Base-by-base conservation (phyloP, 1,284 basidiomycete species). In the Ceratobasidium sp. region DNA sequence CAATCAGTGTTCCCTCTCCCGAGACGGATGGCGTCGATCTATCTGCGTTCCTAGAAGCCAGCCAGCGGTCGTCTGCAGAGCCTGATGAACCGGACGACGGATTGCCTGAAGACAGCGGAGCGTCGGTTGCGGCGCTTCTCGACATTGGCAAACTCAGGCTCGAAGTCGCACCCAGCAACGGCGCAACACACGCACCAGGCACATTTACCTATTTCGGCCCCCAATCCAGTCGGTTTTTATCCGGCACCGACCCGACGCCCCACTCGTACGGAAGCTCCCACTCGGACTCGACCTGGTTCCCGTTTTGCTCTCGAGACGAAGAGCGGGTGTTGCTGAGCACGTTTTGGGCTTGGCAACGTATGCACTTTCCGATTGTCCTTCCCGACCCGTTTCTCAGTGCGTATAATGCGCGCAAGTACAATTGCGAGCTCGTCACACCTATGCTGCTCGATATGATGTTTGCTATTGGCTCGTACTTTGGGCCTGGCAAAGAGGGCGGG, bases 361-460 rank as follows among this genome's bases (percentile, higher is more conserved):
- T 52, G 4, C 60, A 64, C 25, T 64, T 64, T 35, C 60, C 60
- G 22, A 64, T 64, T 27, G 60, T 64, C 60, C 32, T 35, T 1
- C 15, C 60, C 31, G 60, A 64, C 3, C 15, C 45, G 12, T 64
- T 64, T 31, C 35, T 64, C n/a, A 5, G 47, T 12, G 47, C 45
- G 17, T 64, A 64, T 25, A 52, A 64, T 40, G 49, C 31, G 6
- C 17, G 49, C 1, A 10, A 64, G 3, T 42, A 27, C 35, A 64
- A 64, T 22, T 52, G 47, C 35, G 60, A 64, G 22, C 34, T 64
- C 17, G 60, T 64, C 12, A 52, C 60, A 2, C 60, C 60, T 1
- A 52, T 64, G 47, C 42, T 64, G 8, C 60, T 64, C n/a, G 60
- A 64, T 34, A 52, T 64, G 45, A 64, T 64, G 4, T 64, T 52